phyloP scores from a whole-genome alignment of 768 basidiomycete species.

The Pisolithus albus region DNA sequence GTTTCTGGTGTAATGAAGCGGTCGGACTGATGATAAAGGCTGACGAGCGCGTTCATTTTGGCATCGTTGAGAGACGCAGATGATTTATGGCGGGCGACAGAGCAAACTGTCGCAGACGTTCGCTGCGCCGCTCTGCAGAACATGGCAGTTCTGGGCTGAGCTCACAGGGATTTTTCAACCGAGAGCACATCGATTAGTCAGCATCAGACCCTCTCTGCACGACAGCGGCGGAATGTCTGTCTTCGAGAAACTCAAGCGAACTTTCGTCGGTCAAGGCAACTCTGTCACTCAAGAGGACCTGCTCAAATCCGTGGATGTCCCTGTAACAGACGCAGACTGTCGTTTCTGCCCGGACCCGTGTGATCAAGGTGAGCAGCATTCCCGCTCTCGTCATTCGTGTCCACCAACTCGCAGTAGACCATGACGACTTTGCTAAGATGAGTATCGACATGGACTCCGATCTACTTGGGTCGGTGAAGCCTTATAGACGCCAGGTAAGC shows the following conservation, averaged over 20 bases:
- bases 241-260: background rate
- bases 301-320: conserved; percentile 53
- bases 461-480: conserved; percentile 81
- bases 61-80: conserved; percentile 18
- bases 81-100: conserved; percentile 14
- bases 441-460: conserved; percentile 72
- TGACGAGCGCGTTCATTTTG: conserved; percentile 64
- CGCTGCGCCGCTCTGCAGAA: background rate
- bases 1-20: conserved; percentile 67
- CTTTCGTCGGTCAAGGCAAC: background rate
- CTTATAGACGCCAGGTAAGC: conserved; percentile 73
- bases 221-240: background rate
- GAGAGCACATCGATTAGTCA: too few species aligned
- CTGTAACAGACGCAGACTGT: conserved; percentile 63
- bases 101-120: background rate
- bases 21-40: conserved; percentile 71
- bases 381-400: conserved; percentile 24
- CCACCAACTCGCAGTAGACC: conserved; percentile 38
- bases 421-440: conserved; percentile 71
- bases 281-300: conserved; percentile 38
- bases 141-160: too few species aligned
- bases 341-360: conserved; percentile 72
- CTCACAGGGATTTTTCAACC: too few species aligned
- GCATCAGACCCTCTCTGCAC: too few species aligned
- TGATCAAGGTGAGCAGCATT: conserved; percentile 46